Percentiles rank a stretch among this genome's conserved stretches.
These are phyloP conservation scores for Eucalyptus cladocalyx DNA, from an alignment of 345 rosid species.

Conservation along the genomic window DNA sequence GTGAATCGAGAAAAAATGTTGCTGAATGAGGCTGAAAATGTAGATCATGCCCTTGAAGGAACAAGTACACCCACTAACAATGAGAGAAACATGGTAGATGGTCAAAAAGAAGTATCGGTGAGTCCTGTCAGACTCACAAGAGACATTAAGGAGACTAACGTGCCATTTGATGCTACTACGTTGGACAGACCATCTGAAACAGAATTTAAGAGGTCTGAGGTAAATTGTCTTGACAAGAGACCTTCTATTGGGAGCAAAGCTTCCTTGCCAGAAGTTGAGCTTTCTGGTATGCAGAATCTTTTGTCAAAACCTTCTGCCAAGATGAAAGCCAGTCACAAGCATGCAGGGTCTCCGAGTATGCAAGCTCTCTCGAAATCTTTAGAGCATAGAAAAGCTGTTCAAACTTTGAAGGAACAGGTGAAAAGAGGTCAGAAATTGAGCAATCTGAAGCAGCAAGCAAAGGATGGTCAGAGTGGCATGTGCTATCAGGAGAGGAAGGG, in stretches of 20 bases:
- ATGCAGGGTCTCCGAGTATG: constrained; percentile 11
- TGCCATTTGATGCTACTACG: background rate
- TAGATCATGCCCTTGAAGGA: background rate
- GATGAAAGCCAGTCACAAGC: constrained; percentile 1
- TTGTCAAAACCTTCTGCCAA: constrained; percentile 7
- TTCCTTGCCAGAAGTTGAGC: background rate
- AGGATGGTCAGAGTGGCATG: constrained; percentile 8
- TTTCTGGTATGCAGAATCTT: constrained; percentile 7
- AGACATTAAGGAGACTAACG: background rate
- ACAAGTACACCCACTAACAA: background rate
- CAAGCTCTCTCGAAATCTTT: constrained; percentile 12
- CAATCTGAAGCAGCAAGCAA: constrained; percentile 5
- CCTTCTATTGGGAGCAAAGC: background rate
- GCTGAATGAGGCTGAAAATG: background rate
- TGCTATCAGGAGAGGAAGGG: constrained; percentile 25
- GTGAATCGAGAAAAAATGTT: background rate
- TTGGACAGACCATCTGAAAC: constrained; percentile 6
- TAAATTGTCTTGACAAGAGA: constrained; percentile 5
- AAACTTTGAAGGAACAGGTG: constrained; percentile 10
- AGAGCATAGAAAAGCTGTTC: constrained; percentile 9
- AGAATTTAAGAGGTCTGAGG: constrained; percentile 7
- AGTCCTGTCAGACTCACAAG: constrained; percentile 3
- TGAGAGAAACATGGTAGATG: background rate
- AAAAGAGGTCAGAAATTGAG: constrained; percentile 14
- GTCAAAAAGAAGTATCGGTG: constrained; percentile 1